Base-by-base conservation (phyloP, 129 eudicot genomes). In the Artemisia annua region DNA sequence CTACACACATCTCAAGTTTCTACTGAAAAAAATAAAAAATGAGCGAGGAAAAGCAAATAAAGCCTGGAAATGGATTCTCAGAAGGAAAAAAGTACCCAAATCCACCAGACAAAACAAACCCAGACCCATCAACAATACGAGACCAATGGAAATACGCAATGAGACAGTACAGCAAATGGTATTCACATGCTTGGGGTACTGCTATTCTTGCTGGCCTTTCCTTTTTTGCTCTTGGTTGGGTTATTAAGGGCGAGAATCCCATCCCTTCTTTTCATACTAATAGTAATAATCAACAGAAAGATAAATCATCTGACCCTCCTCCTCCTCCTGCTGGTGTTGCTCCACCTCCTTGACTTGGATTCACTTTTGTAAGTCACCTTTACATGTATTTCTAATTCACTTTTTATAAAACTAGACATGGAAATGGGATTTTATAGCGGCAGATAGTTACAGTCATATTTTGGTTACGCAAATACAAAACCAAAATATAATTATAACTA, bases 161-260 rank as follows among this genome's bases (percentile, higher is more conserved):
- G 0, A 88, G 77, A 77, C 94, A 88, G 82, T 90, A 94, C 80
- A 85, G 97, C 64, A 94, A 78, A 77, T 90, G 96, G 98, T 86
- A 90, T 71, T 83, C 97, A 6, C 96, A 94, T 52, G 96, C 98
- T n/a, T 90, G 98, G 98, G 98, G 98, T 19, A 88, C 99, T 71
- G 98, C 98, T 63, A 90, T 90, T 56, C 85, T 94, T 13, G 98
- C 96, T 49, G 97, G 98, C 7, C 17, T 79, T 20, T 85, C 98
- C 10, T 94, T 94, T 78, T 94, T 86, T 64, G 99, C 99, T 48
- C 96, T 94, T 57, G 99, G 99, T 49, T 94, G 99, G 99, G 43
- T 94, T 20, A 82, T 94, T 69, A 94, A 94, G 65, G 99, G 99
- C 55, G 83, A 86, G n/a, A 94, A 90, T 54, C 99, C 99, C 5